Base-by-base conservation (phyloP, 192 early-diverging fungal species). In the Spizellomyces punctatus region DNA sequence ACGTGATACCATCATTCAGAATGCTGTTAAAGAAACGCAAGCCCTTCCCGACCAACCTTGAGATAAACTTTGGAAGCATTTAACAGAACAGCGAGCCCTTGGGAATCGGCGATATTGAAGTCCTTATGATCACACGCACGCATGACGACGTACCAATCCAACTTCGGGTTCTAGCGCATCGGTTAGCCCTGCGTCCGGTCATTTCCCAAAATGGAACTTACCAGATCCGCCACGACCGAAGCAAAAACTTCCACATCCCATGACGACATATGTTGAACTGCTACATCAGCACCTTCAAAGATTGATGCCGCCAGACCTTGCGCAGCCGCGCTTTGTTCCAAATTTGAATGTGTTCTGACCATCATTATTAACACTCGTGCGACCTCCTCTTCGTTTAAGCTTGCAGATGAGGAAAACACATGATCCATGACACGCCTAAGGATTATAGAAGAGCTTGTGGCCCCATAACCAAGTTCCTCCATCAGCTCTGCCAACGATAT, bases 201-300 rank as follows among this genome's bases (percentile, higher is more conserved):
- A 22, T 2, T 22, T 50, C 43, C 27, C 27, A 36, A 36, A 36
- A 36, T 36, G 27, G n/a, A 61, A 73, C 78, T 68, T 61, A 87
- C 89, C 83, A 79, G 48, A 61, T 91, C 83, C 16, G 76, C 63
- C 8, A 90, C 63, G 22, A 77, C 82, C 0, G 78, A 65, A 4
- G 85, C 82, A 74, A 92, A 88, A 44, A 80, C 74, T 16, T 89
- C 87, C 8, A 90, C 82, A 74, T 91, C 81, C 91, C 89, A 92
- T 0, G 72, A 76, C 47, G 64, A 48, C 72, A 72, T 59, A 12
- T 59, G 12, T 22, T 19, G 50, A 9, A 74, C 10, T 19, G 27
- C 54, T 64, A 17, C n/a, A 22, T 58, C 64, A 27, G 44, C 6
- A 12, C 77, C 76, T 10, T 79, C 74, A 5, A 76, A 63, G 17